These are phyloP conservation scores for Mesembryanthemum crystallinum DNA, from an alignment of 148 eudicot genomes.

Conservation along the genomic window DNA sequence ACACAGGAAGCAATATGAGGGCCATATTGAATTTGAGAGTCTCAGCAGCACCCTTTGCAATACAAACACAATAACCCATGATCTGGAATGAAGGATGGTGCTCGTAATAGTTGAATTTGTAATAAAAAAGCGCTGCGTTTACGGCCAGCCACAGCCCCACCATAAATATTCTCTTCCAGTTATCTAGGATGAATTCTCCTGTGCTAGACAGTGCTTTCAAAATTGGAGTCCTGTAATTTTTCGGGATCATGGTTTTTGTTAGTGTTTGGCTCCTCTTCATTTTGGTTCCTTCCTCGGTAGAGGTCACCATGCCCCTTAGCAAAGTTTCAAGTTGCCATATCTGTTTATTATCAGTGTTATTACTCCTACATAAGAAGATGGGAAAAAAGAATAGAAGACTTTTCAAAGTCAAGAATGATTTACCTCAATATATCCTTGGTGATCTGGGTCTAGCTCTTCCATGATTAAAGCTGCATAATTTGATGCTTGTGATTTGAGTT, in stretches of 20 bases:
- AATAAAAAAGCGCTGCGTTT: constrained; percentile 53
- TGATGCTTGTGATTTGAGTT: constrained; percentile 73
- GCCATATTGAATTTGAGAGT: constrained; percentile 95
- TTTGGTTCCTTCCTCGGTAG: constrained; percentile 41
- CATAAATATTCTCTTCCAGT: constrained; percentile 78
- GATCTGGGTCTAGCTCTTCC: constrained; percentile 96
- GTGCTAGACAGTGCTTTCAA: constrained; percentile 44
- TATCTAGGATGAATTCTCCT: constrained; percentile 56
- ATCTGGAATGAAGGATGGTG: constrained; percentile 38
- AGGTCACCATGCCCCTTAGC: constrained; percentile 64
- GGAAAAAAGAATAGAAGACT: background rate
- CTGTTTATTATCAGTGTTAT: constrained; percentile 32
- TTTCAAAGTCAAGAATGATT: background rate
- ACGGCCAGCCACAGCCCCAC: constrained; percentile 50
- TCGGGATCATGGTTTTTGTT: constrained; percentile 83
- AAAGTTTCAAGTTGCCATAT: constrained; percentile 95
- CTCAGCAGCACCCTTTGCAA: constrained; percentile 89
- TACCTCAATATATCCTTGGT: constrained; percentile 85
- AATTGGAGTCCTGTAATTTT: constrained; percentile 49
- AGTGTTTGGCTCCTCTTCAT: constrained; percentile 48
- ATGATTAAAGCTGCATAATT: constrained; percentile 87
- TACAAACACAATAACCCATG: constrained; percentile 80
- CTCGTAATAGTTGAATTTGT: constrained; percentile 49
- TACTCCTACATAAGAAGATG: too few relatives aligned
- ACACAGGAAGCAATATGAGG: constrained; percentile 80